Conservation (phyloP, 768 basidiomycete genomes). For the Tylopilus intermedius region DNA sequence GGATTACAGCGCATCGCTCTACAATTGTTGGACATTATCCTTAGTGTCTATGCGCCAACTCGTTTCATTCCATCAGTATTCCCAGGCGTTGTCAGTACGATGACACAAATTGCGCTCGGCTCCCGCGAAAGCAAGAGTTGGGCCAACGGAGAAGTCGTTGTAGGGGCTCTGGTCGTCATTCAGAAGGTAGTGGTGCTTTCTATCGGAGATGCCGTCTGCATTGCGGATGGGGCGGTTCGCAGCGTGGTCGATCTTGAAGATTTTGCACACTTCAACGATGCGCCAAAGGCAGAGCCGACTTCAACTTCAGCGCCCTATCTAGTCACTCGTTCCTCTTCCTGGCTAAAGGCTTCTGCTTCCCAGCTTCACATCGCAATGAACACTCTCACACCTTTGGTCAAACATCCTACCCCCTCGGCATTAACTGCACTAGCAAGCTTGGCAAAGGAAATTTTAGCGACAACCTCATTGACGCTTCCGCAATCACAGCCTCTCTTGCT, state of each 20-base stretch:
- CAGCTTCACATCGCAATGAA: slow-evolving; percentile 84
- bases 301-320: slow-evolving; percentile 35
- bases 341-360: slow-evolving; percentile 77
- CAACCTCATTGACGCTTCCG: slow-evolving; percentile 60
- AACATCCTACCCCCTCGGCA: slow-evolving; percentile 67
- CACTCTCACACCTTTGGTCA: slow-evolving; percentile 61
- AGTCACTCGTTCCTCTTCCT: slow-evolving; percentile 62
- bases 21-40: slow-evolving; percentile 48
- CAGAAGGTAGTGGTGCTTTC: slow-evolving; percentile 48
- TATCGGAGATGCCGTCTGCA: slow-evolving; percentile 65
- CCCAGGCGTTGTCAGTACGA: slow-evolving; percentile 77
- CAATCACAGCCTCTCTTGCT: slow-evolving; percentile 64
- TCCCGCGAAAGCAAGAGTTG: slow-evolving; percentile 52
- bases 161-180: slow-evolving; percentile 54
- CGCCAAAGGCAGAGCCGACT: slow-evolving; percentile 13
- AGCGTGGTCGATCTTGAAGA: slow-evolving; percentile 60
- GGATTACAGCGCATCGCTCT: slow-evolving; percentile 65
- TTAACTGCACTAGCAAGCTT: slow-evolving; percentile 53
- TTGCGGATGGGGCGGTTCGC: slow-evolving; percentile 53
- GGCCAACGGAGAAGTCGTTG: slow-evolving; percentile 67
- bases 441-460: slow-evolving; percentile 48
- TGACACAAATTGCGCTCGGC: slow-evolving; percentile 67
- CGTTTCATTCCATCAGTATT: slow-evolving; percentile 65
- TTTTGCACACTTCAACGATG: slow-evolving; percentile 36
- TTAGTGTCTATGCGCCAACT: slow-evolving; percentile 44